Conservation (phyloP, 306 rosid genomes). For the Sicyos edulis region DNA sequence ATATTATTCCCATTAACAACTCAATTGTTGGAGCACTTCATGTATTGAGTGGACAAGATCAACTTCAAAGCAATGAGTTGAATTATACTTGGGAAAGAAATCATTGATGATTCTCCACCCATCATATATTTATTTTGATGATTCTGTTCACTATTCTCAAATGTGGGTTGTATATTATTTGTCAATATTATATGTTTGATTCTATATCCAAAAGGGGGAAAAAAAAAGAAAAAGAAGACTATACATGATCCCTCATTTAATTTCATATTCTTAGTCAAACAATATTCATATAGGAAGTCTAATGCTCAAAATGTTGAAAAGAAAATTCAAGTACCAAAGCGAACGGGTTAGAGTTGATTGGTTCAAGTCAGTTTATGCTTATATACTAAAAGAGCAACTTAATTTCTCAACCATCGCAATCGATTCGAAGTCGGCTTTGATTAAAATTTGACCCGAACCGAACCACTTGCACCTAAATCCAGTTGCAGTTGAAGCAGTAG, state of each 20-base stretch:
- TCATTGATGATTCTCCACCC: slow-evolving; percentile 16
- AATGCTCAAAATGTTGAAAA: neutral
- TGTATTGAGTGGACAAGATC: slow-evolving; percentile 13
- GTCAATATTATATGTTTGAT: neutral
- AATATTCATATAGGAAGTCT: neutral
- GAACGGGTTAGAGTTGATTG: no score
- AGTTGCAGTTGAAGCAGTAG: neutral
- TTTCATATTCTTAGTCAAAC: neutral
- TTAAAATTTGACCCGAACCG: neutral
- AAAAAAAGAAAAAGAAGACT: no score
- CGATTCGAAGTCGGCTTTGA: neutral
- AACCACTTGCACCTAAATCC: neutral
- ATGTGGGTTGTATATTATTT: neutral
- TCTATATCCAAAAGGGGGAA: no score
- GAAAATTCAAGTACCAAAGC: neutral
- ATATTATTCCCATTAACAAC: neutral
- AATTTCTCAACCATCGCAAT: neutral
- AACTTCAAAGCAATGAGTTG: slow-evolving; percentile 15
- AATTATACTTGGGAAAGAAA: neutral
- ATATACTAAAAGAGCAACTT: no score
- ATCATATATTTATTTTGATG: neutral
- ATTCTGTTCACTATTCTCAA: neutral
- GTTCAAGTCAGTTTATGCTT: no score
- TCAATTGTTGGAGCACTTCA: slow-evolving; percentile 13
- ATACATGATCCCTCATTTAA: no score